Base-by-base conservation (phyloP, 306 rosid genomes). In the Acacia confusa region DNA sequence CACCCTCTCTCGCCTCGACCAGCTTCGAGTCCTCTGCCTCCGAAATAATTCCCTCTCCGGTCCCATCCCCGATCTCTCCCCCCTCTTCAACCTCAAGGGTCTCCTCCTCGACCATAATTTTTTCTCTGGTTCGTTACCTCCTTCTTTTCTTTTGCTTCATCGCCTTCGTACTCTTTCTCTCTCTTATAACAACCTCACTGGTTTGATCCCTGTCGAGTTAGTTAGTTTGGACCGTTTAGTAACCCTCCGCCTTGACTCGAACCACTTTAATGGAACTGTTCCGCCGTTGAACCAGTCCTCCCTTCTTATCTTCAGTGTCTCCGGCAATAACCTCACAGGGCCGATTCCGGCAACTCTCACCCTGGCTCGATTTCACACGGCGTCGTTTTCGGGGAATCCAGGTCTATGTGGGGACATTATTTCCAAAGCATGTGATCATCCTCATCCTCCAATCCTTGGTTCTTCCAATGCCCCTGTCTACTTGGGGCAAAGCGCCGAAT, bases 11-110 rank as follows among this genome's bases (percentile, higher is more conserved):
- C 84, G 77, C 7, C 95, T 95, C 80, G 92, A 88, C 89, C 99
- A 95, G 88, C 95, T 95, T 77, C 92, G 97, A 22, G 88, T 93
- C 38, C 74, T 95, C 53, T 89, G 86, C 50, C 91, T 95, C 73
- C 87, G 79, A 25, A 95, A 95, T 82, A 95, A 93, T 88, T 93
- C 99, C 12, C 88, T 95, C 72, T 83, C 50, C 16, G 94, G 99
- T 25, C 97, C 94, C 24, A 67, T 95, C 48, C 99, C 99, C 0
- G 94, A 92, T 77, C 92, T 92, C 30, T 91, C 97, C 8, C 72
- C 84, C 0, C 95, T 95, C 81, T 16, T 13, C 19, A 89, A 92
- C 75, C 95, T 95, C 70, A 91, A 92, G 14, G 82, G 92, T 4
- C 94, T 95, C 57, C 83, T 91, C 52, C 85, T 93, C 15, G 87